Base-by-base conservation (phyloP, 2,329 filamentous ascomycete species). In the Chrysoporthe puriensis region DNA sequence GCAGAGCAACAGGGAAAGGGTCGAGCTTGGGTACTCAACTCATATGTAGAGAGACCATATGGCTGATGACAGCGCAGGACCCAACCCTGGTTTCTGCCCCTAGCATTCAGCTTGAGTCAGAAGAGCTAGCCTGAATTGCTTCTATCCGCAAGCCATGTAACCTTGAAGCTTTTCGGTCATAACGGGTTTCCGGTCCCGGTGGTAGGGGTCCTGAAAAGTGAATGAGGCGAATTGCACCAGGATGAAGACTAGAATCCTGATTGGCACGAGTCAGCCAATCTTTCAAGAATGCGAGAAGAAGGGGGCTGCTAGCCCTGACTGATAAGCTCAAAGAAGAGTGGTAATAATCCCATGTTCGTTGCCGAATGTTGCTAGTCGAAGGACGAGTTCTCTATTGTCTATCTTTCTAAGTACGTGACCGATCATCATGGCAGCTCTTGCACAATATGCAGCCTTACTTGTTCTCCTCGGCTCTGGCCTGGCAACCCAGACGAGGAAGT, bases 381-480 rank as follows among this genome's bases (percentile, higher is more conserved):
- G 16, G 18, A n/a, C 44, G 18, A 48, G 16, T 48, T n/a, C 26
- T 32, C 40, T 16, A 4, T 65, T 46, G 11, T 40, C 43, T 32
- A 16, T 50, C n/a, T 42, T 26, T 26, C 26, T 26, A 5, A 46
- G 59, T 50, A 11, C 57, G 43, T 36, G 43, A 42, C 50, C 34
- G 34, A 48, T 56, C 52, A 56, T 56, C 26, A 56, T 56, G 52
- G 32, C 52, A 56, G 3, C 32, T 34, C 21, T 56, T 59, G 52
- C n/a, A 43, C 34, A 16, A n/a, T 62, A 4, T 50, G 21, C 64
- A 66, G 61, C 50, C 52, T 56, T 65, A 63, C 32, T 43, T 50
- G 11, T 62, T 54, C 32, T 59, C 48, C n/a, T 68, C 50, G 52
- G 58, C 36, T 43, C 59, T 60, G 46, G 57, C 42, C 46, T 68